Base-by-base conservation (phyloP, 768 basidiomycete genomes). In the Suillus spraguei region DNA sequence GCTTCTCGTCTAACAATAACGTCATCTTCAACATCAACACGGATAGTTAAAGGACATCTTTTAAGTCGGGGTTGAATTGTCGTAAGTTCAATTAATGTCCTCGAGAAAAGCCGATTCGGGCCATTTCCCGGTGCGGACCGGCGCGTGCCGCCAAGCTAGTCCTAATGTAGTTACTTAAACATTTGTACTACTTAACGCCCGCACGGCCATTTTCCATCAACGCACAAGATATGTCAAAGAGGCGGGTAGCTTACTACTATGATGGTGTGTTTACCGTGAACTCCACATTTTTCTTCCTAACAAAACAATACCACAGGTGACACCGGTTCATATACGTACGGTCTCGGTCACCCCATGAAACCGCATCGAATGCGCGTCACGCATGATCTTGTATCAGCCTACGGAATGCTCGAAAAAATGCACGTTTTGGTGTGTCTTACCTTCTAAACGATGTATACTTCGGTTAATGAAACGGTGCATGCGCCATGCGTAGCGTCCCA, bases 281-380 rank as follows among this genome's bases (percentile, higher is more conserved):
- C 32, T 44, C 44, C n/a, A 17, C 46, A 0, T n/a, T 16, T 24
- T 44, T 63, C 39, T 60, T 33, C 63, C 46, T 61, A 52, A 62
- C 58, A 11, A 50, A 24, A 32, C 24, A 41, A 61, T 39, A 35
- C 28, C 28, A 56, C 63, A 94, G 91, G 81, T 59, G 91, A 94
- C 67, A 84, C 92, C 35, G 88, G 88, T 28, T 79, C 85, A 38
- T 89, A 91, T 72, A 91, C 91, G 1, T 97, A 94, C 94, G 94
- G 42, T 28, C 80, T 91, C 59, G 91, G 91, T 3, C 96, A 97
- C 68, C 91, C 91, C 54, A 97, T 98, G 94, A 97, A 98, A 76
- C 97, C 97, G 0, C 94, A 97, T 72, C 83, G 97, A 42, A 97
- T 99, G 80, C 85, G 91, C 59, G 91, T 99, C 76, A 92, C 96